Base-by-base conservation (phyloP, 345 rosid genomes). In the Pugionium dolabratum region DNA sequence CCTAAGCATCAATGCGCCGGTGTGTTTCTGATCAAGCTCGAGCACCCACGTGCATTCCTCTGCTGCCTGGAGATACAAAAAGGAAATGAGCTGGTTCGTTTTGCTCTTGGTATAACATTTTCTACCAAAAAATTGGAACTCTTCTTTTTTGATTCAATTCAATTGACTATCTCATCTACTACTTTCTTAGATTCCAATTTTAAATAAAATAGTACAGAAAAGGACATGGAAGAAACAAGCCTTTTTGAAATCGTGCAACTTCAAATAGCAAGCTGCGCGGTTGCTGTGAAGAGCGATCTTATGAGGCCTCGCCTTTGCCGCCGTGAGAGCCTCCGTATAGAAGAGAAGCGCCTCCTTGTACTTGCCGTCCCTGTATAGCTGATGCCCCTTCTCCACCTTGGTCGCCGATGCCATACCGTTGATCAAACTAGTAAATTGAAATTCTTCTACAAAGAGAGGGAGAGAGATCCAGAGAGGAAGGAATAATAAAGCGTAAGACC, bases 251-350 rank as follows among this genome's bases (percentile, higher is more conserved):
- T 79, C 76, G 75, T 85, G 97, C 40, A 93, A 55, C 52, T 90
- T 93, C 76, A 93, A 69, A 61, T 64, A 93, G 72, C 98, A 93
- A 75, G 97, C 97, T 54, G 98, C 98, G 44, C 97, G 78, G 67
- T 93, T 93, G 72, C 98, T 93, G 68, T 93, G 96, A 63, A 93
- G 72, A 59, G 96, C 86, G 80, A 93, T 93, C 87, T 78, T 87
- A 74, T 87, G 97, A 7, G 85, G 80, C 29, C 79, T 87, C 9
- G 87, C 67, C 69, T 81, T 89, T 51, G 96, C 96, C 57, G 84
- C 53, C 27, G 81, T 69, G 59, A 87, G 95, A 35, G 97, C 94
- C 64, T 85, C 88, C 8, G 95, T 84, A 77, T 89, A 91, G 61
- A 74, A 85, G 36, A 75, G 81, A 33, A 89, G 82, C 1, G 98